These are phyloP conservation scores for Xylaria scruposa DNA, from an alignment of 495 filamentous ascomycete species.

Conservation along the genomic window DNA sequence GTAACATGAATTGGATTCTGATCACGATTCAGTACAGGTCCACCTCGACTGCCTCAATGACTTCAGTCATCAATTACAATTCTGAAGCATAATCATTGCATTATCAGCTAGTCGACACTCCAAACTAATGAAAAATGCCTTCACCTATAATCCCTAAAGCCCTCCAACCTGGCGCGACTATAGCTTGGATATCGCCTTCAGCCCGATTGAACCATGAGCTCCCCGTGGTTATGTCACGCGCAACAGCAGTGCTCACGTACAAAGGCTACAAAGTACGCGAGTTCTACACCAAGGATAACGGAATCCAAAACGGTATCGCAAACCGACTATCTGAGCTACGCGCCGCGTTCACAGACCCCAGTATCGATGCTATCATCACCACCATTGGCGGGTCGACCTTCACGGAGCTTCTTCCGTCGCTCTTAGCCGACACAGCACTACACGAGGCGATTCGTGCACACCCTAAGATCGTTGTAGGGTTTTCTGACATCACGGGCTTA, in stretches of 20 bases:
- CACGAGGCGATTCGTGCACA: conserved; percentile 37
- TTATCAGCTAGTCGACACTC: background rate
- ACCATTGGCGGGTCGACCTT: conserved; percentile 40
- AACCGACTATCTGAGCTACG: conserved; percentile 37
- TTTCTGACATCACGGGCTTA: conserved; percentile 45
- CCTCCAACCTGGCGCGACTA: conserved; percentile 36
- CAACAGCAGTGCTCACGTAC: conserved; percentile 28
- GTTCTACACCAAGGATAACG: conserved; percentile 30
- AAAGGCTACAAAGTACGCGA: conserved; percentile 33
- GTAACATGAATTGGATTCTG: background rate
- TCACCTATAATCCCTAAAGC: conserved; percentile 30
- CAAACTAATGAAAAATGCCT: conserved; percentile 20
- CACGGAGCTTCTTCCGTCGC: conserved; percentile 40
- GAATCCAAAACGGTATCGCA: conserved; percentile 31
- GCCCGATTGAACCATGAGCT: conserved; percentile 33
- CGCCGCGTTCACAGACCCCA: conserved; percentile 35
- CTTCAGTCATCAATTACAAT: background rate
- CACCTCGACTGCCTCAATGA: background rate
- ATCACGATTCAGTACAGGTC: background rate
- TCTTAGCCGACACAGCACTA: conserved; percentile 36
- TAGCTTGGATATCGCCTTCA: conserved; percentile 43
- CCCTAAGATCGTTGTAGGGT: conserved; percentile 47
- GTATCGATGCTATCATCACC: conserved; percentile 39
- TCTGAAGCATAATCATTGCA: background rate
- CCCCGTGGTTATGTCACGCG: conserved; percentile 32